Evolutionary conservation across 164 flowering plant genomes (phyloP).

Genomic region (Houttuynia cordata): DNA sequence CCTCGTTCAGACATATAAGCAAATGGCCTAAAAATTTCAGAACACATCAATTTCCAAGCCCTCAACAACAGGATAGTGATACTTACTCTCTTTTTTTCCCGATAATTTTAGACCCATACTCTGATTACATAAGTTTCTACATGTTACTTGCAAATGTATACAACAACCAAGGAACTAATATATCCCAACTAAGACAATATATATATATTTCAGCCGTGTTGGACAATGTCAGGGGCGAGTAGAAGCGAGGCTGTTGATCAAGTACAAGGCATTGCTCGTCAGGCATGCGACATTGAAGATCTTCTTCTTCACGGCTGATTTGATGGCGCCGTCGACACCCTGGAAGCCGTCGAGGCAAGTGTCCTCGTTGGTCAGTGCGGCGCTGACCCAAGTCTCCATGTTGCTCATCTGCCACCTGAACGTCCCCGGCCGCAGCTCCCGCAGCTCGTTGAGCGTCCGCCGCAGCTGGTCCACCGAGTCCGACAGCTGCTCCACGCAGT

Average conservation of each 20-base stretch:
- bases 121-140: too few species aligned
- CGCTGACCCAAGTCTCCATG: conserved; percentile 98
- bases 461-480: conserved; percentile 69
- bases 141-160: too few species aligned
- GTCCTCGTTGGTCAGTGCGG: conserved; percentile 77
- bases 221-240: not conserved
- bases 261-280: conserved; percentile 69
- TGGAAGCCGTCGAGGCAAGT: conserved; percentile 68
- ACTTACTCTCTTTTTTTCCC: too few species aligned
- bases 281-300: conserved; percentile 39
- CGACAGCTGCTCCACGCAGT: conserved; percentile 48
- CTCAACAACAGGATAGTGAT: too few species aligned
- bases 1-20: too few species aligned
- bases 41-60: too few species aligned
- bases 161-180: too few species aligned
- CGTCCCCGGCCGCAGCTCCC: conserved; percentile 19
- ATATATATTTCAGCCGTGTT: too few species aligned
- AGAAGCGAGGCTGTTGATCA: conserved; percentile 49
- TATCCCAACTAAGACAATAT: too few species aligned
- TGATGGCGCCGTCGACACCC: conserved; percentile 25
- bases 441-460: conserved; percentile 56
- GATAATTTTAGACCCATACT: too few species aligned
- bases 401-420: conserved; percentile 61
- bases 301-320: conserved; percentile 34
- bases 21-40: too few species aligned